Percentiles rank a stretch among this genome's conserved stretches.
Evolutionary conservation across 768 basidiomycete species (phyloP).

Genomic region (Lentinula sp.): DNA sequence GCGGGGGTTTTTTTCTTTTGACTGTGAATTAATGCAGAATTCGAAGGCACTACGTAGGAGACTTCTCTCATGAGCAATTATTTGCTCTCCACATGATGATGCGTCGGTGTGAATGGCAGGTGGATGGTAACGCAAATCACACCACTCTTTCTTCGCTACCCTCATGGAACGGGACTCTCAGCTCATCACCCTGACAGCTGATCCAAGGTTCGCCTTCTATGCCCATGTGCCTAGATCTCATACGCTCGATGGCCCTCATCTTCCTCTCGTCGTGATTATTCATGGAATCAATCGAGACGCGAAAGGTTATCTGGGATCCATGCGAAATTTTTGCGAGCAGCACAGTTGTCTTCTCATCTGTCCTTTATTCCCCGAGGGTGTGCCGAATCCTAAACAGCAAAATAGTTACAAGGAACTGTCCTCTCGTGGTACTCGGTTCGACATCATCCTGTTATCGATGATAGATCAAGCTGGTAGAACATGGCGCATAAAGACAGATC

Average conservation of each 20-base stretch:
- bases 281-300: conserved; percentile 15
- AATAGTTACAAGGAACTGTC: conserved; percentile 15
- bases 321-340: conserved; percentile 11
- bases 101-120: too few relatives aligned
- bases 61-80: neutral
- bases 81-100: too few relatives aligned
- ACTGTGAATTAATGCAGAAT: too few relatives aligned
- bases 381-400: conserved; percentile 14
- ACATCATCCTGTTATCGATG: conserved; percentile 15
- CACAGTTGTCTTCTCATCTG: conserved; percentile 9
- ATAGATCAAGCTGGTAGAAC: conserved; percentile 13
- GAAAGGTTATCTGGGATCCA: conserved; percentile 4
- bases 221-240: conserved; percentile 11
- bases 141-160: neutral
- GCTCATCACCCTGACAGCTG: conserved; percentile 12
- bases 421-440: conserved; percentile 16
- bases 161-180: neutral
- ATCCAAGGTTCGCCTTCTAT: conserved; percentile 16
- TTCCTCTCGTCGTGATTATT: conserved; percentile 15
- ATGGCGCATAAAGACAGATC: conserved; percentile 12
- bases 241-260: neutral
- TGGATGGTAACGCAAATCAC: neutral
- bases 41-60: neutral
- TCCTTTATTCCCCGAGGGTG: conserved; percentile 19
- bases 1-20: too few relatives aligned